Percentiles rank a stretch among this genome's conserved stretches.
These are phyloP conservation scores for Hericium rajendrae DNA, from an alignment of 768 basidiomycete genomes.

Conservation along the genomic window DNA sequence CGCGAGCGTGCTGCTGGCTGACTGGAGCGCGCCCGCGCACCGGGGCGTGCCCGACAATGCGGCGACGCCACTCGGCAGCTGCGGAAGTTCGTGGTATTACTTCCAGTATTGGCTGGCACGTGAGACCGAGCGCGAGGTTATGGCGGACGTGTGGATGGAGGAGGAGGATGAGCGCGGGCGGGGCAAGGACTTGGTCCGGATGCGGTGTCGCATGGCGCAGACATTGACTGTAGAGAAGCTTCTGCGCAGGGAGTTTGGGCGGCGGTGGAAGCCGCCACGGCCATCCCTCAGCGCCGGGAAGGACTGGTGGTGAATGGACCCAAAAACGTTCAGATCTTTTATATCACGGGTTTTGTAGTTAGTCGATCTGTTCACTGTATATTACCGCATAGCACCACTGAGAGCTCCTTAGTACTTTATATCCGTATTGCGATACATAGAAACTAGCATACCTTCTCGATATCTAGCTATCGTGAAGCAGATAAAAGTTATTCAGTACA, in stretches of 20 bases:
- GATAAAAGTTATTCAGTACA: too few relatives aligned
- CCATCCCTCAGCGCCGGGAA: too few relatives aligned
- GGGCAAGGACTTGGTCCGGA: not conserved
- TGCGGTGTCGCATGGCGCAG: not conserved
- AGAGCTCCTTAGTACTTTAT: too few relatives aligned
- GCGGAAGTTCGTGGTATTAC: slow-evolving; percentile 37
- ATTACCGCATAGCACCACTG: too few relatives aligned
- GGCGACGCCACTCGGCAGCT: slow-evolving; percentile 26
- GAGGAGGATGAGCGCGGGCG: not conserved
- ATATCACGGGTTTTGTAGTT: too few relatives aligned
- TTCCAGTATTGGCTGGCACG: slow-evolving; percentile 40
- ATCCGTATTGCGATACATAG: too few relatives aligned
- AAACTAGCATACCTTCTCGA: too few relatives aligned
- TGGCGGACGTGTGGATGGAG: slow-evolving; percentile 12
- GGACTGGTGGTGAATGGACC: too few relatives aligned
- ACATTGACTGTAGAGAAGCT: not conserved
- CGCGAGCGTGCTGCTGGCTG: slow-evolving; percentile 30
- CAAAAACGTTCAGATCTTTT: too few relatives aligned
- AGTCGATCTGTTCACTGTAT: too few relatives aligned
- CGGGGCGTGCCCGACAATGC: slow-evolving; percentile 13
- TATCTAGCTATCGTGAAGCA: too few relatives aligned
- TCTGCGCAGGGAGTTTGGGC: not conserved
- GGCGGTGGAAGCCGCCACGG: not conserved
- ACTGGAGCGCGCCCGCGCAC: slow-evolving; percentile 7
- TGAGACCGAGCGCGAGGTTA: slow-evolving; percentile 14